A percentile compares a stretch with the other conserved stretches of the same genome.
Conservation (phyloP, 2,329 filamentous ascomycete species). For the Torrubiellomyces zombiae region DNA sequence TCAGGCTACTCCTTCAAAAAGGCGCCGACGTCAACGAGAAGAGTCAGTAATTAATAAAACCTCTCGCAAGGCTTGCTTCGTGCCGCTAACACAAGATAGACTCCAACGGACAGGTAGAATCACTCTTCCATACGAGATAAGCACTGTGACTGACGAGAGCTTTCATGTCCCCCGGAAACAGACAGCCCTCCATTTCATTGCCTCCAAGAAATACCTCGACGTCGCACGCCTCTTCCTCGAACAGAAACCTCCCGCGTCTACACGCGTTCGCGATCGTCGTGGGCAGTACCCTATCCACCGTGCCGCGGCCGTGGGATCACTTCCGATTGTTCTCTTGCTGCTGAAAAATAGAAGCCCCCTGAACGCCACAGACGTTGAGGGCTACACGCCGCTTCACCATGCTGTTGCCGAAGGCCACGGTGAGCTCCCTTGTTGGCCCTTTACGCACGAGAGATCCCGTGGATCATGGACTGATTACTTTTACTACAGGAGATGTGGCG, state of each 20-base stretch:
- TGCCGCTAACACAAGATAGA: slow-evolving; percentile 30
- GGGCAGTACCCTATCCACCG: slow-evolving; percentile 86
- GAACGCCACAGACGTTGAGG: slow-evolving; percentile 66
- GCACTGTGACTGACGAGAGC: no score
- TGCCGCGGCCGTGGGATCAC: slow-evolving; percentile 74
- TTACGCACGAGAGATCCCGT: background rate
- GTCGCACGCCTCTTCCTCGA: slow-evolving; percentile 62
- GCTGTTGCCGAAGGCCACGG: slow-evolving; percentile 60
- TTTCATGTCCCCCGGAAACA: slow-evolving; percentile 16
- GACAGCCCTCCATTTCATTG: slow-evolving; percentile 82
- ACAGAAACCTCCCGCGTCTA: slow-evolving; percentile 51
- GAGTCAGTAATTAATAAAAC: slow-evolving; percentile 27
- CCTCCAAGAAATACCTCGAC: slow-evolving; percentile 78
- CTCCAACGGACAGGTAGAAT: slow-evolving; percentile 38
- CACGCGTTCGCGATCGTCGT: slow-evolving; percentile 66
- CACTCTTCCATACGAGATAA: no score
- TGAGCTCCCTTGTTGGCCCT: no score
- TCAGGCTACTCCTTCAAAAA: slow-evolving; percentile 50
- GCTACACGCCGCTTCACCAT: slow-evolving; percentile 82
- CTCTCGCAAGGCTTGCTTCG: background rate
- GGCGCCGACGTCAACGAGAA: slow-evolving; percentile 59
- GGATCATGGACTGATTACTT: background rate
- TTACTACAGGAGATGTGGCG: slow-evolving; percentile 52
- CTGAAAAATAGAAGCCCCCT: slow-evolving; percentile 64
- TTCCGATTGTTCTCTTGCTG: slow-evolving; percentile 71